Percentiles rank a stretch among this genome's conserved stretches.
Evolutionary conservation across 305 asterid genomes (phyloP).

Genomic region (Solanum hybrid): DNA sequence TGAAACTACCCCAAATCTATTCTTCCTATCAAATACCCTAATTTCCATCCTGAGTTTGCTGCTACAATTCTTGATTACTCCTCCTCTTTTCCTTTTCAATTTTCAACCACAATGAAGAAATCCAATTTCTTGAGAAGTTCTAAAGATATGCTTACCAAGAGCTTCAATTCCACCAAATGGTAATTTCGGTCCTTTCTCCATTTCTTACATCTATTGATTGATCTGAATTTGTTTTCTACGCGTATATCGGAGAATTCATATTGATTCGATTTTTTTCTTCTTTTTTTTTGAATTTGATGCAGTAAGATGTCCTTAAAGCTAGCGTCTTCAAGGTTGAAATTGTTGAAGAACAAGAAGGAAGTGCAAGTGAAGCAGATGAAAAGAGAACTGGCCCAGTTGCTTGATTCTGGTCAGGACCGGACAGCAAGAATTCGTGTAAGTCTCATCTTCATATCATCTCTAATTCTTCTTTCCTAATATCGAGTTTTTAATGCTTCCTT

Average conservation of each 20-base stretch:
- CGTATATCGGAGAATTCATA: neutral
- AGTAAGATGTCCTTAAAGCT: constrained; percentile 75
- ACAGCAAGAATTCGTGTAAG: constrained; percentile 78
- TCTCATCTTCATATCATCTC: neutral
- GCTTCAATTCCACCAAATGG: constrained; percentile 90
- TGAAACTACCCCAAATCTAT: neutral
- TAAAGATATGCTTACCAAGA: constrained; percentile 51
- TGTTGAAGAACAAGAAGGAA: constrained; percentile 80
- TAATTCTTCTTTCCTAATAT: neutral
- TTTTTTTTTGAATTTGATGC: constrained; percentile 18
- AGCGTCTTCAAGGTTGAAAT: constrained; percentile 66
- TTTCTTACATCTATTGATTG: neutral
- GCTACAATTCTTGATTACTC: neutral
- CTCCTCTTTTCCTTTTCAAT: neutral
- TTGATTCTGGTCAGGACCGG: constrained; percentile 69
- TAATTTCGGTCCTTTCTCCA: neutral
- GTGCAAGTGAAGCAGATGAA: constrained; percentile 65
- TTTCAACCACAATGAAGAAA: constrained; percentile 41
- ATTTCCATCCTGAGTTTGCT: neutral
- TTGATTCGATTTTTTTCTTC: neutral
- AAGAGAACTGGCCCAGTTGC: constrained; percentile 64
- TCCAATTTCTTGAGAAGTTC: constrained; percentile 53
- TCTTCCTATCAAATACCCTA: neutral
- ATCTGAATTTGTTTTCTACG: neutral
- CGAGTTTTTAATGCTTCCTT: neutral